These are phyloP conservation scores for Phaffia australis DNA, from an alignment of 768 basidiomycete genomes.

Conservation along the genomic window DNA sequence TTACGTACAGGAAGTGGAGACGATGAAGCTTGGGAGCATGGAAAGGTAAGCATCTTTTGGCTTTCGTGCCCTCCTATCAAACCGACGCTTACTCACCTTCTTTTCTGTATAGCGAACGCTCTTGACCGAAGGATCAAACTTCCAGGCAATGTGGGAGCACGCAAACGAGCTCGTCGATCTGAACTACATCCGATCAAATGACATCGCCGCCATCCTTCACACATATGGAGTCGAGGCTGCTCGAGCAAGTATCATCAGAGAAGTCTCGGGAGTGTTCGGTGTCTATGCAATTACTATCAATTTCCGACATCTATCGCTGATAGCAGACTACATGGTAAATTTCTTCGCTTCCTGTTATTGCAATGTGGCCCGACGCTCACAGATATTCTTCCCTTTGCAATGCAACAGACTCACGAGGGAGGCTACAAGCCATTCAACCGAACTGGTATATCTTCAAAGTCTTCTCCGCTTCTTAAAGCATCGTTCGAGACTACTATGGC, in stretches of 20 bases:
- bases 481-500: constrained; percentile 92
- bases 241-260: constrained; percentile 73
- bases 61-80: neutral
- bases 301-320: constrained; percentile 76
- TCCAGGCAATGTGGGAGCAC: constrained; percentile 69
- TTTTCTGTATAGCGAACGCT: constrained; percentile 43
- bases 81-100: constrained; percentile 25
- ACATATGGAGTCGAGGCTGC: constrained; percentile 98
- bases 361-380: neutral
- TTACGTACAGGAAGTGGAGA: constrained; percentile 22
- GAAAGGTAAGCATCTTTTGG: constrained; percentile 11
- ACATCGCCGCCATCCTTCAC: constrained; percentile 78
- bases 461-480: constrained; percentile 92
- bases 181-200: constrained; percentile 80
- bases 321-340: constrained; percentile 97
- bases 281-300: constrained; percentile 95
- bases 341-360: neutral
- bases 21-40: constrained; percentile 25
- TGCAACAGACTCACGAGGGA: constrained; percentile 79
- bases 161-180: constrained; percentile 54
- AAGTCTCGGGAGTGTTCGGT: constrained; percentile 82
- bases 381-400: neutral
- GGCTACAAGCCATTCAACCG: constrained; percentile 98
- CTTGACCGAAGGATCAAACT: constrained; percentile 87
- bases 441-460: constrained; percentile 79